These are phyloP conservation scores for Coccomyxa subellipsoidea DNA, from an alignment of 163 green algal species.

Conservation along the genomic window DNA sequence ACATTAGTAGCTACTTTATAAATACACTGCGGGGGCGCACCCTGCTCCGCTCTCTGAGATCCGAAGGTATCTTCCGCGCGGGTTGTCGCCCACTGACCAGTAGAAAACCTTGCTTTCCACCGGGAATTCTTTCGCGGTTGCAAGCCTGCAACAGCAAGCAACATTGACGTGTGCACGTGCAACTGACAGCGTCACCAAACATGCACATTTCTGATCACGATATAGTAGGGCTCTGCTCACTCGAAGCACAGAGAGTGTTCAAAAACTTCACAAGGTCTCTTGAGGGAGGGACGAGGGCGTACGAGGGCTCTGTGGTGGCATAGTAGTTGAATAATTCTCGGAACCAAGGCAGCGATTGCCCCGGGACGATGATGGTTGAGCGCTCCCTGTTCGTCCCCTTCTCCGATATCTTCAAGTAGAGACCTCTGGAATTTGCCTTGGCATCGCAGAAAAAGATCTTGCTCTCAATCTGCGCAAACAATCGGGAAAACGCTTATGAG, in stretches of 20 bases:
- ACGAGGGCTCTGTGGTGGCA: conserved; percentile 16
- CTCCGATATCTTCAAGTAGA: conserved; percentile 59
- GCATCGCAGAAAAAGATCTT: conserved; percentile 61
- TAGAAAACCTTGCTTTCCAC: conserved; percentile 28
- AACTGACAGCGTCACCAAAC: no score
- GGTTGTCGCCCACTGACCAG: conserved; percentile 22
- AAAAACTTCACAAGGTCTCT: background rate
- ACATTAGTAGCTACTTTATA: background rate
- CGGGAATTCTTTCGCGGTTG: conserved; percentile 39
- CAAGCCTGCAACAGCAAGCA: conserved; percentile 20
- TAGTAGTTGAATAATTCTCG: conserved; percentile 58
- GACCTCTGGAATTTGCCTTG: conserved; percentile 47
- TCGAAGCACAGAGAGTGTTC: background rate
- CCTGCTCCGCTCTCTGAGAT: conserved; percentile 26
- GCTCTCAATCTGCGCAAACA: conserved; percentile 38
- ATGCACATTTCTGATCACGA: no score
- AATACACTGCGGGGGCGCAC: conserved; percentile 1
- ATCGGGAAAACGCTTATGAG: background rate
- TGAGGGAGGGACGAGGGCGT: background rate
- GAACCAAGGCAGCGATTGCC: conserved; percentile 46
- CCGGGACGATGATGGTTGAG: conserved; percentile 54
- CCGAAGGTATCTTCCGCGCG: conserved; percentile 17
- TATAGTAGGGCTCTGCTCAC: background rate
- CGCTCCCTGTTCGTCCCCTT: conserved; percentile 38
- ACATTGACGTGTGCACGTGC: no score